phyloP scores from a whole-genome alignment of 192 early-diverging fungal genomes.

The Obelidium mucronatum region DNA sequence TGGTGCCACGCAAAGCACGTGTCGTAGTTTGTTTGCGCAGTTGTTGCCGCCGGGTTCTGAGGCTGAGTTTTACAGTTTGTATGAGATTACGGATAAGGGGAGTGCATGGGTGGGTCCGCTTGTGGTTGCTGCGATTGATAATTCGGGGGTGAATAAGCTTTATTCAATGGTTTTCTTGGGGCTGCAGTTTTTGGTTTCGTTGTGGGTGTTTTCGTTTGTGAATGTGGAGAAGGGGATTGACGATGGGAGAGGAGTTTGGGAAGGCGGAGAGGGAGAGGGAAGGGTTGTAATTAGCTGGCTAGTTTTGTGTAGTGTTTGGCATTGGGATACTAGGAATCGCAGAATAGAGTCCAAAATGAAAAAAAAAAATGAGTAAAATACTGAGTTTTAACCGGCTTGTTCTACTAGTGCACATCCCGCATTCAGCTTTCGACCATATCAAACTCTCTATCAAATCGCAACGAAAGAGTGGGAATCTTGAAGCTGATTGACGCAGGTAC shows the following conservation, averaged over 20 bases:
- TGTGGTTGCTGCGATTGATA: conserved; percentile 70
- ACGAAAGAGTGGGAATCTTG: too few relatives aligned
- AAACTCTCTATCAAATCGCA: too few relatives aligned
- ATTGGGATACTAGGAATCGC: too few relatives aligned
- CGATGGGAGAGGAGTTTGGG: conserved; percentile 3
- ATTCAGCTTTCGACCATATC: too few relatives aligned
- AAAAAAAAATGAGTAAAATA: too few relatives aligned
- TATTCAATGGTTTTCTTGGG: conserved; percentile 4
- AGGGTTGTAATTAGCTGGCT: too few relatives aligned
- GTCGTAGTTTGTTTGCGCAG: conserved; percentile 68
- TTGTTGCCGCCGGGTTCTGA: conserved; percentile 72
- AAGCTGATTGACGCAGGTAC: too few relatives aligned
- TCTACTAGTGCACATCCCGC: too few relatives aligned
- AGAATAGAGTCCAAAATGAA: too few relatives aligned
- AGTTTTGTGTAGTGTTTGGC: too few relatives aligned
- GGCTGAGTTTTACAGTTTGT: conserved; percentile 74
- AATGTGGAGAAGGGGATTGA: not conserved
- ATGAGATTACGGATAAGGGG: conserved; percentile 69
- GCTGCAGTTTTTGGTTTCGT: conserved; percentile 1
- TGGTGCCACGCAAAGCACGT: conserved; percentile 55
- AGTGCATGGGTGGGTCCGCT: conserved; percentile 75
- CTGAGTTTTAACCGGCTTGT: too few relatives aligned
- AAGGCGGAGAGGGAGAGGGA: not conserved
- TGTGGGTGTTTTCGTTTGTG: not conserved
- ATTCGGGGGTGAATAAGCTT: conserved; percentile 37